Base-by-base conservation (phyloP, 2,329 filamentous ascomycete species). In the Phoma sp. region DNA sequence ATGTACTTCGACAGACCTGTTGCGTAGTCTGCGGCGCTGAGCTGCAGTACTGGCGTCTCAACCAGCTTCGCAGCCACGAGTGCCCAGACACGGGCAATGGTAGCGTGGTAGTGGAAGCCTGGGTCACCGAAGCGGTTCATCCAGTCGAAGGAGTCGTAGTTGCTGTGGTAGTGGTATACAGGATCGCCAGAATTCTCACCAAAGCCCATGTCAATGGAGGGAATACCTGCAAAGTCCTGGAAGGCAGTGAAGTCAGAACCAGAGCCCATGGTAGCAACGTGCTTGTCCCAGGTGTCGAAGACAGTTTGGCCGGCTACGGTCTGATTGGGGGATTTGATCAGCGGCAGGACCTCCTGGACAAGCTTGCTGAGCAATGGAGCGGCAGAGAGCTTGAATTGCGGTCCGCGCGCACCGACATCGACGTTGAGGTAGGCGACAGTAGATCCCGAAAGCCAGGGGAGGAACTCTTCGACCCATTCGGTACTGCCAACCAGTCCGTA, bases 381-480 rank as follows among this genome's bases (percentile, higher is more conserved):
- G 0, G 90, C 89, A 0, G 83, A 78, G 13, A 85, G 83, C 2
- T 67, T 65, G 67, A 95, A 91, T n/a, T 79, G 52, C 0, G 84
- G 82, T 0, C 91, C 90, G 4, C 79, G 71, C 3, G 88, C 83
- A 27, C 88, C 90, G 5, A 91, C 86, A 64, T 96, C 93, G 51
- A 96, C 86, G 72, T 96, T 96, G 59, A 96, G 75, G 68, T 96
- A 96, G 8, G 91, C 91, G 13, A 96, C 83, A 52, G 87, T 89
- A 36, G 89, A 82, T 4, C 81, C 80, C 2, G 82, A 81, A 10
- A 96, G 82, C 91, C 91, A 96, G 0, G 90, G 88, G 0, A 96
- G 76, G 65, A 90, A 91, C 62, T 96, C 91, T 70, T 96, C 92
- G 0, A 96, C 91, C 91, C 92, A 96, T 70, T 96, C 93, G 0